Conservation (phyloP, 83 land plant genomes). For the Thuja plicata region DNA sequence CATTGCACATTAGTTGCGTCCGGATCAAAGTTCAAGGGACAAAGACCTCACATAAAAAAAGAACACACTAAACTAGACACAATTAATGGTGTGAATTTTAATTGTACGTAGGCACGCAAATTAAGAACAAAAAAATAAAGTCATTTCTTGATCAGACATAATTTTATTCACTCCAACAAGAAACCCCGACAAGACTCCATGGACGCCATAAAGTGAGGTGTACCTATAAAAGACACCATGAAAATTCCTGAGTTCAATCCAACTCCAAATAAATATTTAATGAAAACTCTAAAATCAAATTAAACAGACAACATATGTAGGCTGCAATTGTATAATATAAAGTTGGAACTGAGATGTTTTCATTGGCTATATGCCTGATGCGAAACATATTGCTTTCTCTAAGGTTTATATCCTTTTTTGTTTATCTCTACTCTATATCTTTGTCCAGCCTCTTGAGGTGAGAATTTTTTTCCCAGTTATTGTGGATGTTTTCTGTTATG, state of each 20-base stretch:
- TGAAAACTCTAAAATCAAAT: background rate
- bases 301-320: background rate
- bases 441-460: no score
- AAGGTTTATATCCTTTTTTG: no score
- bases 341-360: background rate
- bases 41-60: background rate
- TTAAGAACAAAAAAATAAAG: constrained; percentile 20
- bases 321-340: background rate
- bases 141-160: constrained; percentile 50
- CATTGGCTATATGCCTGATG: background rate
- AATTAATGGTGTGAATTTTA: background rate
- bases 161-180: constrained; percentile 62
- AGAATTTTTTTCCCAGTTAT: no score
- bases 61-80: background rate
- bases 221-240: constrained; percentile 30
- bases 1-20: constrained; percentile 3
- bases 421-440: no score
- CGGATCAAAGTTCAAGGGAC: background rate
- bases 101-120: constrained; percentile 47
- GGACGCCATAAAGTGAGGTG: constrained; percentile 46
- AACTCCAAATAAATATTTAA: background rate
- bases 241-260: background rate
- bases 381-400: no score
- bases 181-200: constrained; percentile 57
- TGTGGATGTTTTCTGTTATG: no score